These are phyloP conservation scores for Phalaenopsis hybrid DNA, from an alignment of 116 monocot genomes.

Conservation along the genomic window DNA sequence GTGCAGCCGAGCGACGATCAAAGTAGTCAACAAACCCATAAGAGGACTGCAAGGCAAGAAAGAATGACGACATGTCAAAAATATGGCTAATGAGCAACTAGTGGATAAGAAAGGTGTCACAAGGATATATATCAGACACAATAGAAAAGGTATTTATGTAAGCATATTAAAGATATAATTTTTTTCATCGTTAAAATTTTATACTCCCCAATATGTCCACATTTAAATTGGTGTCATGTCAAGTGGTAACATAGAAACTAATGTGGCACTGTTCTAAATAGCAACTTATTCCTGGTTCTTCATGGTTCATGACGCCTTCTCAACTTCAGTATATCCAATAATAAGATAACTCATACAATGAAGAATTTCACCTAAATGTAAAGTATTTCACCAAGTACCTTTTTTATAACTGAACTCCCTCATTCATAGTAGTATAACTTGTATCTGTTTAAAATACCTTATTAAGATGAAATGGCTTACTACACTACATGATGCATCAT, in stretches of 20 bases:
- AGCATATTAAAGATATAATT: background rate
- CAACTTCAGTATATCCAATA: no score
- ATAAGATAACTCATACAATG: no score
- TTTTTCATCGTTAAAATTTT: background rate
- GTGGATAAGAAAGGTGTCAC: background rate
- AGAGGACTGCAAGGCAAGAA: constrained; percentile 56
- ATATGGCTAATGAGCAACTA: background rate
- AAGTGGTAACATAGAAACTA: background rate
- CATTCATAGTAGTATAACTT: background rate
- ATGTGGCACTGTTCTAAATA: background rate
- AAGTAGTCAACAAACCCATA: constrained; percentile 89
- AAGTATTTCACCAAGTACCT: background rate
- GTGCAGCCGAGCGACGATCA: constrained; percentile 76
- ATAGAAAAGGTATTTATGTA: no score
- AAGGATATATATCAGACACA: no score
- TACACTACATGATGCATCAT: no score
- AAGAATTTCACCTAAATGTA: background rate
- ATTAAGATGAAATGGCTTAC: no score
- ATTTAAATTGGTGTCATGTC: no score
- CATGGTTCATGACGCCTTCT: no score
- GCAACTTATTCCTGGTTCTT: background rate
- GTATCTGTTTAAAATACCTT: background rate
- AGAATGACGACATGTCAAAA: background rate
- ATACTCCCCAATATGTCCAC: background rate
- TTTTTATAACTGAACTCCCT: background rate